A percentile compares a stretch with the other conserved stretches of the same genome.
Evolutionary conservation across 352 stramenopile genomes (phyloP).

Genomic region (Phytophthora pinifolia): DNA sequence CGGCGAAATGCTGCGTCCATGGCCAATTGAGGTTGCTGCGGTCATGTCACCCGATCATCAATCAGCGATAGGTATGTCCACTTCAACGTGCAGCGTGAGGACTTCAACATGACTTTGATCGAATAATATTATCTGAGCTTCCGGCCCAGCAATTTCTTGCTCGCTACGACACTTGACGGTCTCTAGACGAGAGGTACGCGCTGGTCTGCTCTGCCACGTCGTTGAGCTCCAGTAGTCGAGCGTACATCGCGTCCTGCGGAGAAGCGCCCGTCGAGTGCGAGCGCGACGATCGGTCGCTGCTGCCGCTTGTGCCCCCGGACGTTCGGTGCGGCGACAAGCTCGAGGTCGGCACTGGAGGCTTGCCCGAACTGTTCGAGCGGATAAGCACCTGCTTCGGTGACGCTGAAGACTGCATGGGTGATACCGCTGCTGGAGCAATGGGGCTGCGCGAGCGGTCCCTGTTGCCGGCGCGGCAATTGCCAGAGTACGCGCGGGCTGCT

Average conservation of each 20-base stretch:
- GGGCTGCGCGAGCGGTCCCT: constrained; percentile 15
- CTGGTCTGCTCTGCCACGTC: constrained; percentile 47
- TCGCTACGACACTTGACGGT: constrained; percentile 20
- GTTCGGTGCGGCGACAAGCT: constrained; percentile 14
- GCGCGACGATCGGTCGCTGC: constrained; percentile 15
- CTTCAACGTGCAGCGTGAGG: background rate
- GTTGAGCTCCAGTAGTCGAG: constrained; percentile 46
- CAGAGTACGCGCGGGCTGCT: constrained; percentile 8
- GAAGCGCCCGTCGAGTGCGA: constrained; percentile 17
- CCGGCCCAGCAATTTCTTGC: background rate
- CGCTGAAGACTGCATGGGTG: constrained; percentile 5
- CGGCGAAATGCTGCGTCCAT: too few relatives aligned
- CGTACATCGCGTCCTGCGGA: constrained; percentile 26
- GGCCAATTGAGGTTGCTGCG: too few relatives aligned
- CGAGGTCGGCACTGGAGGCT: constrained; percentile 15
- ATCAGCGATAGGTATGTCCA: constrained; percentile 2
- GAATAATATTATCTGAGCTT: constrained; percentile 14
- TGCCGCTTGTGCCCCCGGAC: constrained; percentile 4
- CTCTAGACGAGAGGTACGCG: constrained; percentile 27
- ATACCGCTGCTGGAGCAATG: constrained; percentile 3
- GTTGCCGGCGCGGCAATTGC: constrained; percentile 22
- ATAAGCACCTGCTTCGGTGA: constrained; percentile 1
- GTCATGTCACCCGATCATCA: background rate
- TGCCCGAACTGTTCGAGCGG: constrained; percentile 14
- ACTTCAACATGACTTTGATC: background rate